phyloP scores from a whole-genome alignment of 2,329 filamentous ascomycete genomes.

The Colletotrichum somersetense region DNA sequence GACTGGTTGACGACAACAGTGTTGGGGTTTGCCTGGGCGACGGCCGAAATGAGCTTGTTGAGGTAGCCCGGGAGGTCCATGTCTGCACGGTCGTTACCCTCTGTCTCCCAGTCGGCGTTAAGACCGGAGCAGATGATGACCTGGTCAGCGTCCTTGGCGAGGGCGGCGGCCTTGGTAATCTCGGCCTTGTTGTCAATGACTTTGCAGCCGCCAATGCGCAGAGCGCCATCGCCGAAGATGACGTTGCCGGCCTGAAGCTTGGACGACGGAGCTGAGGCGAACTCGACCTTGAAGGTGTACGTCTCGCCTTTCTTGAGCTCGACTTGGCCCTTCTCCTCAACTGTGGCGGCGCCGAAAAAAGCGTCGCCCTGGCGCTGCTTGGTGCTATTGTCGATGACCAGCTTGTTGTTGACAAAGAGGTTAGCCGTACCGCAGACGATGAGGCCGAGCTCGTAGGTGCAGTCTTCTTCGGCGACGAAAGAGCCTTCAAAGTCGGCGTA shows the following conservation, averaged over 20 bases:
- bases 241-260: slow-evolving; percentile 65
- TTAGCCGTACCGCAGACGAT: slow-evolving; percentile 76
- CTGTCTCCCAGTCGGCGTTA: slow-evolving; percentile 81
- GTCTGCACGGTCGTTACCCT: slow-evolving; percentile 79
- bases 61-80: slow-evolving; percentile 77
- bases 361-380: slow-evolving; percentile 72
- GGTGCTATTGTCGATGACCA: slow-evolving; percentile 75
- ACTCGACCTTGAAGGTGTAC: slow-evolving; percentile 71
- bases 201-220: slow-evolving; percentile 72
- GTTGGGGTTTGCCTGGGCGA: slow-evolving; percentile 73
- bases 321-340: slow-evolving; percentile 71
- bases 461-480: slow-evolving; percentile 70
- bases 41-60: slow-evolving; percentile 75
- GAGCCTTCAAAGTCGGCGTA: slow-evolving; percentile 73
- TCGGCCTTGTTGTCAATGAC: slow-evolving; percentile 69
- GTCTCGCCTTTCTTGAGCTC: slow-evolving; percentile 69
- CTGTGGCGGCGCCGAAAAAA: slow-evolving; percentile 74
- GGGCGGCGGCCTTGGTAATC: slow-evolving; percentile 74
- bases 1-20: slow-evolving; percentile 78
- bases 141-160: slow-evolving; percentile 79
- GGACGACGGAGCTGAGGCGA: slow-evolving; percentile 69
- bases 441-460: slow-evolving; percentile 74
- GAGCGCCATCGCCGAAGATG: slow-evolving; percentile 69
- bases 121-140: slow-evolving; percentile 81
- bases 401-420: slow-evolving; percentile 71